These are phyloP conservation scores for Diaporthe helianthi DNA, from an alignment of 2,329 filamentous ascomycete genomes.

Conservation along the genomic window DNA sequence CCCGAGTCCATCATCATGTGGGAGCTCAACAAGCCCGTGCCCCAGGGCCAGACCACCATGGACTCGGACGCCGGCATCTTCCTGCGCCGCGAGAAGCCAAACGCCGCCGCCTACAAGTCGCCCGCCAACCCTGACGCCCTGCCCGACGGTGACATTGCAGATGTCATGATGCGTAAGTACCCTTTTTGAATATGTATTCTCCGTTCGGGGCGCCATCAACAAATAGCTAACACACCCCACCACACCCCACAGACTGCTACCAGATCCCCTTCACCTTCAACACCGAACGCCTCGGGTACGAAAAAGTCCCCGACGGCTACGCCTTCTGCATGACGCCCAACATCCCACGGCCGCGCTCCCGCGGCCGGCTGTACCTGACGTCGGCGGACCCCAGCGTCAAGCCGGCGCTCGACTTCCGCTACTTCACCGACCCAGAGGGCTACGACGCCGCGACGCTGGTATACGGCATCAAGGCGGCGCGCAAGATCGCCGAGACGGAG, in stretches of 20 bases:
- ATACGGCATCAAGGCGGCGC: slow-evolving; percentile 77
- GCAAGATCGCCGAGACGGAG: slow-evolving; percentile 74
- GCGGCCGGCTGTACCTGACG: slow-evolving; percentile 79
- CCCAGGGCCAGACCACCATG: slow-evolving; percentile 85
- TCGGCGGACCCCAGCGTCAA: slow-evolving; percentile 78
- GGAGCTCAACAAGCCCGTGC: slow-evolving; percentile 81
- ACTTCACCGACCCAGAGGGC: slow-evolving; percentile 86
- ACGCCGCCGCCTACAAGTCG: slow-evolving; percentile 65
- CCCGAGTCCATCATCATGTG: slow-evolving; percentile 69
- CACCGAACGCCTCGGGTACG: slow-evolving; percentile 79
- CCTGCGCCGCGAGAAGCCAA: slow-evolving; percentile 76
- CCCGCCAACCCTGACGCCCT: slow-evolving; percentile 57
- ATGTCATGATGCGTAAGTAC: slow-evolving; percentile 76
- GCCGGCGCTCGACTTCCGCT: slow-evolving; percentile 85
- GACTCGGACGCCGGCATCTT: slow-evolving; percentile 91
- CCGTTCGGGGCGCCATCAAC: too few species aligned
- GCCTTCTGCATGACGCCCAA: slow-evolving; percentile 95
- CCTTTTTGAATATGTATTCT: too few species aligned
- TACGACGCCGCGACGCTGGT: slow-evolving; percentile 86
- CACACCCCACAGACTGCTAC: slow-evolving; percentile 69
- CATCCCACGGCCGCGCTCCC: slow-evolving; percentile 82
- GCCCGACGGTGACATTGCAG: slow-evolving; percentile 76
- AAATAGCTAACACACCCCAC: slow-evolving; percentile 42
- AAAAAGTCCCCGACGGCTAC: slow-evolving; percentile 68
- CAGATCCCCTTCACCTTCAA: slow-evolving; percentile 93